Conservation (phyloP, 1,139 yeast genomes). For the Saccharomyces hybrid region DNA sequence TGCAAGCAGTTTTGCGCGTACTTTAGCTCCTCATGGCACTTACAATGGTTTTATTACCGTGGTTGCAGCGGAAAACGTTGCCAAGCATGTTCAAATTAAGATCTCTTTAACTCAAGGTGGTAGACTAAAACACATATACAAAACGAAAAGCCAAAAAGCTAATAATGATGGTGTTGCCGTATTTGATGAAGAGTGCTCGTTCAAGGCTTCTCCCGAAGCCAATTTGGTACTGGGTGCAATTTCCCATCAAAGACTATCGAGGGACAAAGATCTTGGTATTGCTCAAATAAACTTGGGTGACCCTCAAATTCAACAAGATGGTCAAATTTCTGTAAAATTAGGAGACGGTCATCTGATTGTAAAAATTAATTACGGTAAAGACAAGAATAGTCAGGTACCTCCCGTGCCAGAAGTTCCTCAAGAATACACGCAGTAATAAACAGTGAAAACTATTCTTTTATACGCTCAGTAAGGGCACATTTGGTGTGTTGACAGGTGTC, state of each 20-base stretch:
- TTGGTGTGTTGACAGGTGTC: not conserved
- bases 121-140: conserved; percentile 53
- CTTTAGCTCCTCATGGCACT: conserved; percentile 37
- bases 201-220: conserved; percentile 58
- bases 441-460: not conserved
- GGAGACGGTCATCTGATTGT: conserved; percentile 28
- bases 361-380: conserved; percentile 21
- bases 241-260: conserved; percentile 70
- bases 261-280: conserved; percentile 57
- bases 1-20: conserved; percentile 35
- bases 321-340: conserved; percentile 26
- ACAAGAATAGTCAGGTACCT: conserved; percentile 17
- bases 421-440: conserved; percentile 5
- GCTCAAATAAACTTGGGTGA: conserved; percentile 34
- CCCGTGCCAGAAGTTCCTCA: conserved; percentile 14
- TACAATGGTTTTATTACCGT: conserved; percentile 51
- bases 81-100: conserved; percentile 42
- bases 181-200: conserved; percentile 62
- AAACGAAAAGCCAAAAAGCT: conserved; percentile 54
- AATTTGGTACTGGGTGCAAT: conserved; percentile 51
- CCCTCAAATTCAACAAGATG: conserved; percentile 27
- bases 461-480: not conserved
- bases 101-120: conserved; percentile 45
- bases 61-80: conserved; percentile 35
- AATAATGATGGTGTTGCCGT: conserved; percentile 41